phyloP scores from a whole-genome alignment of 1,284 basidiomycete genomes.

The Marasmius oreades region DNA sequence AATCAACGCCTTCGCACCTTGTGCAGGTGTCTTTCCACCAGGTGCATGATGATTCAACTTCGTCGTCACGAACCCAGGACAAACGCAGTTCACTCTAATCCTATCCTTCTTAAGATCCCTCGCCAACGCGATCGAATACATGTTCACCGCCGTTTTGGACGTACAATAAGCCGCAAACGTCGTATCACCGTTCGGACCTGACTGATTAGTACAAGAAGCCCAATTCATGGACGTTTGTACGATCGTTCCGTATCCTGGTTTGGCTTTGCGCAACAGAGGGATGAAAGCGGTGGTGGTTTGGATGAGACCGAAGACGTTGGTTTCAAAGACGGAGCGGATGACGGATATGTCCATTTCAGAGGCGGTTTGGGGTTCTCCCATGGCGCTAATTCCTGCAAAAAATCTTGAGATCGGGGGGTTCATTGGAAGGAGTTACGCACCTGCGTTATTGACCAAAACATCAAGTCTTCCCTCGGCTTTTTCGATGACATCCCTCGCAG shows the following conservation, averaged over 20 bases:
- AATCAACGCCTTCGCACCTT: slow-evolving; percentile 34
- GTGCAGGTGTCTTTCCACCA: slow-evolving; percentile 32
- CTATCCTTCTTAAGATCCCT: slow-evolving; percentile 19
- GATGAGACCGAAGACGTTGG: slow-evolving; percentile 36
- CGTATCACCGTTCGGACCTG: slow-evolving; percentile 6
- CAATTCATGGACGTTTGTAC: slow-evolving; percentile 36
- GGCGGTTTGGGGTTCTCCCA: slow-evolving; percentile 31
- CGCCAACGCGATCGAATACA: slow-evolving; percentile 15
- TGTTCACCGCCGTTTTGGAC: slow-evolving; percentile 17
- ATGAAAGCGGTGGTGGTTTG: slow-evolving; percentile 33
- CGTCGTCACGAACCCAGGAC: slow-evolving; percentile 39
- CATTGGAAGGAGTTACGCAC: slow-evolving; percentile 17
- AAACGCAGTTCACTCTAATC: slow-evolving; percentile 31
- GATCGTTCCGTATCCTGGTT: slow-evolving; percentile 19
- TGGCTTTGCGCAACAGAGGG: slow-evolving; percentile 29
- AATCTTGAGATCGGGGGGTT: too few species aligned
- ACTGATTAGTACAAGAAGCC: slow-evolving; percentile 50
- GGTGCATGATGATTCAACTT: slow-evolving; percentile 34
- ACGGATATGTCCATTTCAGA: slow-evolving; percentile 27
- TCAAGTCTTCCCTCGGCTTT: slow-evolving; percentile 40
- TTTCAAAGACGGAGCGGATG: slow-evolving; percentile 35
- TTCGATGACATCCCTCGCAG: slow-evolving; percentile 33
- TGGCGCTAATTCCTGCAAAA: slow-evolving; percentile 22
- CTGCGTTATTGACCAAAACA: slow-evolving; percentile 49
- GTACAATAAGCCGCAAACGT: slow-evolving; percentile 16